Conservation (phyloP, 2,329 filamentous ascomycete genomes). For the Ophiocordyceps camponoti-saundersi region DNA sequence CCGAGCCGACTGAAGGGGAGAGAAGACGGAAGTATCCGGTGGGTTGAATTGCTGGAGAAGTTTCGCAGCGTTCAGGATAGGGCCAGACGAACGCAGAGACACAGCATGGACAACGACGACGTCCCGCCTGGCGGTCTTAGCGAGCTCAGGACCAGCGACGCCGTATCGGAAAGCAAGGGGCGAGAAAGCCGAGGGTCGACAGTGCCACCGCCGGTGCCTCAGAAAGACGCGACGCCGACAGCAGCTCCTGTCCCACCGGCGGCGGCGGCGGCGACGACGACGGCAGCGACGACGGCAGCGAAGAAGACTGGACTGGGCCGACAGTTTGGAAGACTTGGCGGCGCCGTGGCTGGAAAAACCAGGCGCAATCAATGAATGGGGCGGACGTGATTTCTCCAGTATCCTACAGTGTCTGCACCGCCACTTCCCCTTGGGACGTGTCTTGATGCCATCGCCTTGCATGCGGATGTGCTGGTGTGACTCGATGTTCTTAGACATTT, state of each 20-base stretch:
- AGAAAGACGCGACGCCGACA: conserved; percentile 28
- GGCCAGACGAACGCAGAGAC: conserved; percentile 52
- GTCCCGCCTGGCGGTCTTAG: conserved; percentile 25
- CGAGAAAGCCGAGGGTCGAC: conserved; percentile 20
- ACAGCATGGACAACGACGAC: conserved; percentile 34
- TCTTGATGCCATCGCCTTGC: no score
- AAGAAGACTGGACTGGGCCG: conserved; percentile 50
- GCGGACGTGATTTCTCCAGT: not conserved
- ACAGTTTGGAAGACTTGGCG: conserved; percentile 53
- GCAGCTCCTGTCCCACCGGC: conserved; percentile 11
- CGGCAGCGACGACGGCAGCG: conserved; percentile 7
- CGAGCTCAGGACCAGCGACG: conserved; percentile 24
- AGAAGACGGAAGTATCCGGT: conserved; percentile 73
- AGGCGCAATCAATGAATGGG: conserved; percentile 26
- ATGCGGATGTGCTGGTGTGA: no score
- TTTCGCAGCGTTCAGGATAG: conserved; percentile 84
- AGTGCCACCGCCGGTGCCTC: conserved; percentile 22
- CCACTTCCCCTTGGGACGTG: no score
- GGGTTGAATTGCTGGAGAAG: conserved; percentile 86
- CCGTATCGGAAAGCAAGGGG: conserved; percentile 18
- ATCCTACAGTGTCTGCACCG: not conserved
- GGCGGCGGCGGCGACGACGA: not conserved
- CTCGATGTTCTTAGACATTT: no score
- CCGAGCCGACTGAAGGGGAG: conserved; percentile 65
- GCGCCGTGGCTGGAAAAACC: conserved; percentile 49